Evolutionary conservation across 2,329 filamentous ascomycete species (phyloP).

Genomic region (Alternaria atra): DNA sequence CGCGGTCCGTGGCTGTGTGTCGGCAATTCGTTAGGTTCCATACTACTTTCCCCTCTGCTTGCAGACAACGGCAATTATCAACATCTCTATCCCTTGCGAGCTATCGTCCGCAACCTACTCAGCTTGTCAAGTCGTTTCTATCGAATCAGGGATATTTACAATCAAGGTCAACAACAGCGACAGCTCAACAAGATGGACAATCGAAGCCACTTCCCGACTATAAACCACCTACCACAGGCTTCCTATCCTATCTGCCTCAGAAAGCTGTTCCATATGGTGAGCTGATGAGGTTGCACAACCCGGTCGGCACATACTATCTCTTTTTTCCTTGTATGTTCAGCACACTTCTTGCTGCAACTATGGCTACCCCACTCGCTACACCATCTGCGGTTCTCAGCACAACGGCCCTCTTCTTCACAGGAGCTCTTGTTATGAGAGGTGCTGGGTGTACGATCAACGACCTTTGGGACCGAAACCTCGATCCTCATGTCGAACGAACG

Average conservation of each 20-base stretch:
- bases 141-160: conserved; percentile 1
- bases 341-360: conserved; percentile 78
- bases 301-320: conserved; percentile 82
- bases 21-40: not conserved
- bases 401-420: conserved; percentile 73
- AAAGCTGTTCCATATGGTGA: conserved; percentile 83
- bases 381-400: conserved; percentile 71
- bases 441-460: conserved; percentile 92
- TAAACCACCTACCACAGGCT: conserved; percentile 72
- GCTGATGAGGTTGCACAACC: conserved; percentile 82
- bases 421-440: conserved; percentile 84
- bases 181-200: conserved; percentile 18
- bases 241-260: conserved; percentile 73
- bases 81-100: not conserved
- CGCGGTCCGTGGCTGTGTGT: not conserved
- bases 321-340: conserved; percentile 88
- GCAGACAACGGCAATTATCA: not conserved
- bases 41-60: not conserved
- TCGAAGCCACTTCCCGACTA: conserved; percentile 57
- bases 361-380: conserved; percentile 68
- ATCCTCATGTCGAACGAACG: conserved; percentile 80
- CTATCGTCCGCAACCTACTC: conserved; percentile 16
- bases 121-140: conserved; percentile 11
- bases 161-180: conserved; percentile 26
- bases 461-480: conserved; percentile 87